Base-by-base conservation (phyloP, 2,329 filamentous ascomycete genomes). In the Plectosphaerella cucumerina region DNA sequence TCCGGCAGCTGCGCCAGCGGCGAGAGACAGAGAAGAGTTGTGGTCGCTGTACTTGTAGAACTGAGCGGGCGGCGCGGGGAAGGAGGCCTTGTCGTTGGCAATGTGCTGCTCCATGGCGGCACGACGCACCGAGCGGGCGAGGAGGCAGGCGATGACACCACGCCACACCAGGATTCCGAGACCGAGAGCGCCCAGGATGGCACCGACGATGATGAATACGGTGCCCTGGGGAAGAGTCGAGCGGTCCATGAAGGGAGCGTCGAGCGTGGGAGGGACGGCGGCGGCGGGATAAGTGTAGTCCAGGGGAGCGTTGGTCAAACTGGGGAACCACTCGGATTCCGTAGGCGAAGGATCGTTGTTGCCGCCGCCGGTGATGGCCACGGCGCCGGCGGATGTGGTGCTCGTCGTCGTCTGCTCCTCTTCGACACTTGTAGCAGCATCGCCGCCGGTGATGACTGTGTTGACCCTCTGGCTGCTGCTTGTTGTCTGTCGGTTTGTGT, bases 201-300 rank as follows among this genome's bases (percentile, higher is more conserved):
- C 88, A 44, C 94, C 94, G 1, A 97, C 94, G 20, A 85, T 87
- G 61, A 99, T 99, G 73, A 99, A 99, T 53, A 99, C 87, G 4
- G 93, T 97, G 50, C 94, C 94, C 62, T 97, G 89, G 3, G 94
- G 94, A 11, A 92, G 77, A 49, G 72, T 85, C 1, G 91, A 95
- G 62, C 86, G 85, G 64, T 92, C 86, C 90, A 97, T 96, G 66
- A 90, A 99, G 15, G 93, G 91, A 5, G 94, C 94, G 62, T 87
- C 82, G 37, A 81, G 78, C 3, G 89, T 96, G 22, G 91, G 88
- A 8, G 94, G 94, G 3, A 97, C 86, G 22, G 84, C 80, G 4
- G 90, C 77, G 1, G 87, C 72, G 5, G 92, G 89, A 57, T 87
- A 88, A 20, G 82, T 81, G 57, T 73, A 73, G 48, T 76, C 67